Conservation (phyloP, 352 stramenopile genomes). For the Globisporangium lucens region DNA sequence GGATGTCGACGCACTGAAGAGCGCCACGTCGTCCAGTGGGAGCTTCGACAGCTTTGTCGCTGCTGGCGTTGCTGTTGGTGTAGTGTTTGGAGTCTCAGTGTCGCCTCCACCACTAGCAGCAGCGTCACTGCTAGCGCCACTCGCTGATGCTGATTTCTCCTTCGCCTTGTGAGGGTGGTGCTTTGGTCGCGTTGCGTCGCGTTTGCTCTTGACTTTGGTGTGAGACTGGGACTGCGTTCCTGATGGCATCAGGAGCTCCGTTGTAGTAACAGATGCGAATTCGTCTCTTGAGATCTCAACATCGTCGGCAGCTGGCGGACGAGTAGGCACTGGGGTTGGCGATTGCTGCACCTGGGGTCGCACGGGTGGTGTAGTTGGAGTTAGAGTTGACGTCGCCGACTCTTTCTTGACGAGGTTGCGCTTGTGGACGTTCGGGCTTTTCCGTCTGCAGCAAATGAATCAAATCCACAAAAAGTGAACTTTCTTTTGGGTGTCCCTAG, state of each 20-base stretch:
- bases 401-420: conserved; percentile 20
- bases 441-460: conserved; percentile 9
- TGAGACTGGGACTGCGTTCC: background rate
- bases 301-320: background rate
- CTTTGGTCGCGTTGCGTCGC: background rate
- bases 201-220: background rate
- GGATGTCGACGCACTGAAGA: conserved; percentile 15
- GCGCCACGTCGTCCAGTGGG: background rate
- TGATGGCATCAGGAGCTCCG: too few relatives aligned
- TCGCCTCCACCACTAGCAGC: background rate
- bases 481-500: too few relatives aligned
- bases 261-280: background rate
- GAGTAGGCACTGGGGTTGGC: background rate
- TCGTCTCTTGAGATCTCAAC: background rate
- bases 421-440: conserved; percentile 28
- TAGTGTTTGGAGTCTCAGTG: background rate
- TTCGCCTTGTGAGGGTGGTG: background rate
- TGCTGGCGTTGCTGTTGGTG: conserved; percentile 3
- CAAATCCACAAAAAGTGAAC: too few relatives aligned
- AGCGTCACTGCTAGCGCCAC: background rate
- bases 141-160: background rate
- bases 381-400: conserved; percentile 3
- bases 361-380: conserved; percentile 3
- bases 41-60: background rate
- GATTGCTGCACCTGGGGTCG: background rate